Percentiles rank a stretch among this genome's conserved stretches.
Conservation (phyloP, 371 early-diverging fungal species). For the Smittium culicis region DNA sequence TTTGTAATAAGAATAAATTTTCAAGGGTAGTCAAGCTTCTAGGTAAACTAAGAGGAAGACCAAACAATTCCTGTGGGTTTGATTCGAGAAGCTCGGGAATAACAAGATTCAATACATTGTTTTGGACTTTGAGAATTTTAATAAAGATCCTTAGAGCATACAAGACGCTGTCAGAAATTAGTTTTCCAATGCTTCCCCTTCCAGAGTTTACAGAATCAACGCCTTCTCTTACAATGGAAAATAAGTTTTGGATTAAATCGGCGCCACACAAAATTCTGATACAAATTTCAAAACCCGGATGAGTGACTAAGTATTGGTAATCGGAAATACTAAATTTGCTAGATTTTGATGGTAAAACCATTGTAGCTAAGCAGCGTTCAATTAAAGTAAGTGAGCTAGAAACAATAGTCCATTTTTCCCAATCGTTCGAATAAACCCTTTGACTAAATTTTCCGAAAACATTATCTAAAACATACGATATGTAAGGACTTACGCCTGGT, state of each 20-base stretch:
- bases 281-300: constrained; percentile 77
- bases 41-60: constrained; percentile 26
- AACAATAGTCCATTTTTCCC: constrained; percentile 63
- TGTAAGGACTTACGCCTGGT: constrained; percentile 66
- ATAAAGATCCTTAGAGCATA: constrained; percentile 48
- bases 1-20: constrained; percentile 54
- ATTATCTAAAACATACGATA: constrained; percentile 61
- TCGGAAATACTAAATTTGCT: constrained; percentile 12
- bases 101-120: constrained; percentile 48
- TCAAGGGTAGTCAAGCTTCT: constrained; percentile 54
- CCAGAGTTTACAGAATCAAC: constrained; percentile 38
- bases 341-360: constrained; percentile 36
- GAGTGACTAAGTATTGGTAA: constrained; percentile 35
- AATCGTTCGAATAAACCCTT: constrained; percentile 48
- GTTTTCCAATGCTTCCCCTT: constrained; percentile 12
- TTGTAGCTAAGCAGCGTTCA: constrained; percentile 60
- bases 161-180: constrained; percentile 27
- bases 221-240: constrained; percentile 45
- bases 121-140: constrained; percentile 48
- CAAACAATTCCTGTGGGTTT: constrained; percentile 15
- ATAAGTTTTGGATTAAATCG: constrained; percentile 46
- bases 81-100: constrained; percentile 38
- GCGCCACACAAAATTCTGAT: constrained; percentile 63
- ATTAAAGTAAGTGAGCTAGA: constrained; percentile 57
- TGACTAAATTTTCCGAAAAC: constrained; percentile 55